A percentile compares a stretch with the other conserved stretches of the same genome.
Conservation (phyloP, 2,329 filamentous ascomycete species). For the Fusarium nematophilum region DNA sequence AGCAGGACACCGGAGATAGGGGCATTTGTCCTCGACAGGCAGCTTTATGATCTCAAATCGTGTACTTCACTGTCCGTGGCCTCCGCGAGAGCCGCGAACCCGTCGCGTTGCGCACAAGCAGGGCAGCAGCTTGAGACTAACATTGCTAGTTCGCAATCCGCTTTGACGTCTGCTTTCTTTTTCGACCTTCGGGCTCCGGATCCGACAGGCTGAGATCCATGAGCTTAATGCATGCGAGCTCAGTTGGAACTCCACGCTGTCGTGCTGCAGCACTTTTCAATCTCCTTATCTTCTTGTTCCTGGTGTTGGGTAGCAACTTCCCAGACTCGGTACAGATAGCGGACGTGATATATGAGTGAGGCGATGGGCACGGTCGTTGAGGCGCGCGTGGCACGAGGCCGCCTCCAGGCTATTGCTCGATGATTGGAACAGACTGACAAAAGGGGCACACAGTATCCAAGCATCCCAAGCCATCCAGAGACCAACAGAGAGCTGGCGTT, state of each 20-base stretch:
- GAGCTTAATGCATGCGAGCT: constrained; percentile 24
- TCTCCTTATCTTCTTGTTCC: constrained; percentile 1
- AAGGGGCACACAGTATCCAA: constrained; percentile 4
- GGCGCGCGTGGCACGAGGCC: constrained; percentile 6
- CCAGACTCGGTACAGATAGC: not conserved
- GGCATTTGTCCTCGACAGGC: not conserved
- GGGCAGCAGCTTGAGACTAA: constrained; percentile 7
- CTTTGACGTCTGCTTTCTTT: constrained; percentile 35
- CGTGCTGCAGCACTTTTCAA: constrained; percentile 2
- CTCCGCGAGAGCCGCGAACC: constrained; percentile 9
- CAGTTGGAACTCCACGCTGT: not conserved
- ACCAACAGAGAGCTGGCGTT: constrained; percentile 13
- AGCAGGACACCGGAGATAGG: not conserved
- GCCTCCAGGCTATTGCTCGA: not conserved
- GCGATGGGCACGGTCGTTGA: not conserved
- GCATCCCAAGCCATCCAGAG: constrained; percentile 6
- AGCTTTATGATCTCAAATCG: not conserved
- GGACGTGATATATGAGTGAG: not conserved
- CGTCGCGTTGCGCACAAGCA: constrained; percentile 18
- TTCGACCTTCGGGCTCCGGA: constrained; percentile 6
- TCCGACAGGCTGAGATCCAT: constrained; percentile 24
- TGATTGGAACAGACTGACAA: constrained; percentile 11
- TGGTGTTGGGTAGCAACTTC: not conserved
- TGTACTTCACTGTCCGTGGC: constrained; percentile 1
- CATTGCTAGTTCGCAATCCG: constrained; percentile 19